Percentiles rank a stretch among this genome's conserved stretches.
Evolutionary conservation across 805 yeast species (phyloP).

Genomic region (Myxozyma nipponensis): DNA sequence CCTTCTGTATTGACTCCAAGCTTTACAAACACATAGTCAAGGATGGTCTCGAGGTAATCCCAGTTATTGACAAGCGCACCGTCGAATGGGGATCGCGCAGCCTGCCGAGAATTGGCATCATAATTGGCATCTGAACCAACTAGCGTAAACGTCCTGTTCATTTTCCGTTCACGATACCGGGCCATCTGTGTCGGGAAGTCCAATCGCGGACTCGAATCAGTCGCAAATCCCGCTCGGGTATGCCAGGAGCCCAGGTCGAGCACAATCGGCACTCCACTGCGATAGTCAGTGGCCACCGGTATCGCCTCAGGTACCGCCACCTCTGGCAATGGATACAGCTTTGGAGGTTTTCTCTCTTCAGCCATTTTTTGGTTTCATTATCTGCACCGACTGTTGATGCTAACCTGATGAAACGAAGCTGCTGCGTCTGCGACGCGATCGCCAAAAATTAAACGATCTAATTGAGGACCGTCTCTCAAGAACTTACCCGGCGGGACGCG

Average conservation of each 20-base stretch:
- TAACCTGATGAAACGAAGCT: no score
- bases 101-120: slow-evolving; percentile 65
- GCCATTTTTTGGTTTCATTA: no score
- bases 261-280: slow-evolving; percentile 67
- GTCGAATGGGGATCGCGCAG: slow-evolving; percentile 77
- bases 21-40: slow-evolving; percentile 81
- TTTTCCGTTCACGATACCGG: slow-evolving; percentile 72
- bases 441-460: no score
- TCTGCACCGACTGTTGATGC: no score
- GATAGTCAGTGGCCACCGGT: slow-evolving; percentile 51
- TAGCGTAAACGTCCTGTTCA: slow-evolving; percentile 52
- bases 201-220: slow-evolving; percentile 17
- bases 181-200: slow-evolving; percentile 67
- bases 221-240: slow-evolving; percentile 39
- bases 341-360: slow-evolving; percentile 14
- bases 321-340: slow-evolving; percentile 34
- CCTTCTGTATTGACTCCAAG: slow-evolving; percentile 58
- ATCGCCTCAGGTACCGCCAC: slow-evolving; percentile 32
- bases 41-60: slow-evolving; percentile 78
- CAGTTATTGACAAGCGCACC: slow-evolving; percentile 85
- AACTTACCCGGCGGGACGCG: no score
- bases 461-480: no score
- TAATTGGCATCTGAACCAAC: slow-evolving; percentile 78
- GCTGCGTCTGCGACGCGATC: no score
- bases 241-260: slow-evolving; percentile 61